phyloP scores from a whole-genome alignment of 192 early-diverging fungal species.

The Chytriomyces sp. region DNA sequence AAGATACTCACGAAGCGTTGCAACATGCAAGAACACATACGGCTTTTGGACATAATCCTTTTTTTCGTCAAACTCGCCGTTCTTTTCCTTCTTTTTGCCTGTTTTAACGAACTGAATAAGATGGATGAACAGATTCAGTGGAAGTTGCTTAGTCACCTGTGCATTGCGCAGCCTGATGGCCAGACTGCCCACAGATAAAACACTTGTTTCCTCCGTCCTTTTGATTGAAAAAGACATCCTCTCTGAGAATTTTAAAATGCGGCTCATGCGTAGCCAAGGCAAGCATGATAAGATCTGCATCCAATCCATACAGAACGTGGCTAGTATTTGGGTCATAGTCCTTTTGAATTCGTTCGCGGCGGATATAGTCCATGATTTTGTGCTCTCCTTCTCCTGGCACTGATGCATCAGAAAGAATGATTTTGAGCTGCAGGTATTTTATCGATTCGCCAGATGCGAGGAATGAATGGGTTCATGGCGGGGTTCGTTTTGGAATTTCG shows the following conservation, averaged over 20 bases:
- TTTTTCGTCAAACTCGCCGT: slow-evolving; percentile 57
- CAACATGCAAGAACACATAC: slow-evolving; percentile 76
- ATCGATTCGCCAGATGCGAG: not conserved
- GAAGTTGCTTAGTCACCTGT: slow-evolving; percentile 33
- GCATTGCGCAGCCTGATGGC: slow-evolving; percentile 51
- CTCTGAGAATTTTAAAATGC: slow-evolving; percentile 93
- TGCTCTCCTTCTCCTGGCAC: slow-evolving; percentile 99
- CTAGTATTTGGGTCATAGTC: slow-evolving; percentile 86
- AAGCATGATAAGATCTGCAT: slow-evolving; percentile 98
- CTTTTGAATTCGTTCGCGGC: slow-evolving; percentile 77
- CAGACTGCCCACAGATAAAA: slow-evolving; percentile 60
- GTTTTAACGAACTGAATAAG: not conserved
- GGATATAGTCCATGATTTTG: slow-evolving; percentile 99
- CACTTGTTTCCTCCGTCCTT: slow-evolving; percentile 45
- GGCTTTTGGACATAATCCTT: slow-evolving; percentile 45
- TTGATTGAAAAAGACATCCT: slow-evolving; percentile 87
- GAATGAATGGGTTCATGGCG: not conserved
- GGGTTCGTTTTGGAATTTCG: no score
- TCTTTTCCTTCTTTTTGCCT: slow-evolving; percentile 64
- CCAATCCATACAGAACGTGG: slow-evolving; percentile 96
- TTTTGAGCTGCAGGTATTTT: slow-evolving; percentile 60
- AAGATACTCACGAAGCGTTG: slow-evolving; percentile 89
- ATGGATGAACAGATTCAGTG: not conserved
- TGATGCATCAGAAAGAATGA: slow-evolving; percentile 91
- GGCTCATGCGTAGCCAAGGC: slow-evolving; percentile 95